Base-by-base conservation (phyloP, 805 yeast genomes). In the Candida maesae region DNA sequence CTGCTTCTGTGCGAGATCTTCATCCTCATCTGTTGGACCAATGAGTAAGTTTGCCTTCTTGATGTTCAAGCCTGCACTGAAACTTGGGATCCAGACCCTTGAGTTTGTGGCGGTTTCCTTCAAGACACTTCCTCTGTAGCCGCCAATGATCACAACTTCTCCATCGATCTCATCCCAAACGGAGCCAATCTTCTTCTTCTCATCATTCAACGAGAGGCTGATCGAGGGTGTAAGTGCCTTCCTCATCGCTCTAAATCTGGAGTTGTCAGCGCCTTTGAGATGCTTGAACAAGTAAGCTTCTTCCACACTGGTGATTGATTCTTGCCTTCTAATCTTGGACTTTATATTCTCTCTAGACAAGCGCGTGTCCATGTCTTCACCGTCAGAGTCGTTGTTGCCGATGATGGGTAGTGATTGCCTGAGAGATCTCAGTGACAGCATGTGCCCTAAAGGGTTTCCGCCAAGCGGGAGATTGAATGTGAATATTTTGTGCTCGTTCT, bases 71-170 rank as follows among this genome's bases (percentile, higher is more conserved):
- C 96, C 95, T 0, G 91, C 96, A 52, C 84, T 83, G 6, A 84
- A 56, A 19, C 29, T 43, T 18, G 97, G 96, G 30, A 89, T 76
- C 97, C 97, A 90, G 2, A 84, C 74, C 38, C 91, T 67, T 45
- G 80, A 76, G 12, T 69, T 62, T 0, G 95, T 81, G 11, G 65
- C 65, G 1, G 76, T 55, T 53, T 86, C 93, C 33, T 91, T 60
- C 38, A 90, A 63, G 5, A 83, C 75, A 33, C 88, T 78, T 2
- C 97, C 97, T 52, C 97, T 69, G 61, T 84, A 90, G 0, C 97
- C 97, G 5, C 96, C 96, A 60, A 90, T 44, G 2, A 90, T 68
- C 2, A 90, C 76, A 2, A 90, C 71, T 55, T 89, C 89, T 5
- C 96, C 96, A 17, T 79, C 81, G 2, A 88, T 51, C 19, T 74